These are phyloP conservation scores for Teratosphaeria destructans DNA, from an alignment of 2,329 filamentous ascomycete species.

Conservation along the genomic window DNA sequence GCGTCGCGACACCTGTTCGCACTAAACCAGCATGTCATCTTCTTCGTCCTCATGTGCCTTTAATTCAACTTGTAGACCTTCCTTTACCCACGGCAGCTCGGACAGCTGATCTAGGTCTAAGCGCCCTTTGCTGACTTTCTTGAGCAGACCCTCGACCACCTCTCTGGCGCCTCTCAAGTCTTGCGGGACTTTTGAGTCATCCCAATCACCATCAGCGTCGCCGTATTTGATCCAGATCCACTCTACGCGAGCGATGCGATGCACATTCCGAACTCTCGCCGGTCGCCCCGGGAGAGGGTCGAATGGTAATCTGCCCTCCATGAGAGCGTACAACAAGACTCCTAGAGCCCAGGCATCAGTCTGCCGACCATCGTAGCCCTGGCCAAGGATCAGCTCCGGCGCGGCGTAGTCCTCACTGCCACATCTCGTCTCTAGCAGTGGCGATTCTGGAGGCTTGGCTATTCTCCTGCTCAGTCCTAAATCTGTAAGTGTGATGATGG, in stretches of 20 bases:
- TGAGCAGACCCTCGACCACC: constrained; percentile 75
- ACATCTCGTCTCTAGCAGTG: constrained; percentile 85
- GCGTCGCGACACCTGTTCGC: neutral
- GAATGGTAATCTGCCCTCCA: constrained; percentile 88
- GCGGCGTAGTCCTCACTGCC: constrained; percentile 96
- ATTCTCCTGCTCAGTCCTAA: constrained; percentile 81
- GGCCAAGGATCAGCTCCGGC: constrained; percentile 89
- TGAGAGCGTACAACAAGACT: constrained; percentile 81
- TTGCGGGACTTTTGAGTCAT: constrained; percentile 50
- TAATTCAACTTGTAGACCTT: constrained; percentile 57
- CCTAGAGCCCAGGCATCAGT: constrained; percentile 94
- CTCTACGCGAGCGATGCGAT: constrained; percentile 90
- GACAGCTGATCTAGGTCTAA: constrained; percentile 67
- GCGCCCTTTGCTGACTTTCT: constrained; percentile 64
- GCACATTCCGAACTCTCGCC: constrained; percentile 58
- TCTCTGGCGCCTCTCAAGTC: constrained; percentile 64
- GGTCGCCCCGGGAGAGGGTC: constrained; percentile 76
- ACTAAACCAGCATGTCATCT: neutral
- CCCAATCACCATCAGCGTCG: constrained; percentile 78
- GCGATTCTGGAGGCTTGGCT: constrained; percentile 59
- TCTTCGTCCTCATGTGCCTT: constrained; percentile 42
- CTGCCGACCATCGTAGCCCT: constrained; percentile 82
- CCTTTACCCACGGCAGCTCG: constrained; percentile 62
- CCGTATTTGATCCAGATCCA: constrained; percentile 90
- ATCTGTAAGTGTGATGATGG: constrained; percentile 82